Base-by-base conservation (phyloP, 371 early-diverging fungal genomes). In the Mortierella sp. region DNA sequence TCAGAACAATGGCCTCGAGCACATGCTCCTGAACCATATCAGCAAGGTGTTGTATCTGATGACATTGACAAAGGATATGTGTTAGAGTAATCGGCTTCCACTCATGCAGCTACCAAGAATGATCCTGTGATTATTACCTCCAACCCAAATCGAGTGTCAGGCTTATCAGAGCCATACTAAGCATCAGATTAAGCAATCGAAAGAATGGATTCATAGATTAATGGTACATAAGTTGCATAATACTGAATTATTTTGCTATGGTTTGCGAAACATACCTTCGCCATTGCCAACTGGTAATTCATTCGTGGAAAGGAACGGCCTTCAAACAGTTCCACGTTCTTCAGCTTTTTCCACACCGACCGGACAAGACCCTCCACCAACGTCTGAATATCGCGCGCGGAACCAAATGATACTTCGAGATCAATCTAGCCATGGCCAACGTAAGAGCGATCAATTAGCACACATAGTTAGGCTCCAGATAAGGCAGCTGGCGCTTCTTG, bases 161-260 rank as follows among this genome's bases (percentile, higher is more conserved):
- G 97, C 75, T 96, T 96, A 63, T 96, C 97, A 0, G 94, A 93
- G 0, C 97, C 97, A 80, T 91, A 96, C 84, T 83, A 67, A n/a
- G 11, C 27, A 54, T 21, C 12, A 15, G 47, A 46, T 7, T 2
- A 32, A 4, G 14, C 1, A 21, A 11, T 58, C 6, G 37, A 7
- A 7, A 15, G 37, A 24, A 14, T 24, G n/a, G 26, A n/a, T 21
- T 54, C 17, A 12, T 27, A 14, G 32, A 43, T 34, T 47, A 39
- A 42, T 48, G 26, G n/a, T 23, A 21, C 5, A 15, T 14, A 27
- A 17, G 50, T n/a, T n/a, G n/a, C n/a, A n/a, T n/a, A n/a, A n/a
- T n/a, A n/a, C n/a, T n/a, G n/a, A n/a, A n/a, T n/a, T n/a, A n/a
- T n/a, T n/a, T n/a, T n/a, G n/a, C n/a, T n/a, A n/a, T n/a, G n/a